Base-by-base conservation (phyloP, 805 yeast species). In the Debaryomyces maramus region DNA sequence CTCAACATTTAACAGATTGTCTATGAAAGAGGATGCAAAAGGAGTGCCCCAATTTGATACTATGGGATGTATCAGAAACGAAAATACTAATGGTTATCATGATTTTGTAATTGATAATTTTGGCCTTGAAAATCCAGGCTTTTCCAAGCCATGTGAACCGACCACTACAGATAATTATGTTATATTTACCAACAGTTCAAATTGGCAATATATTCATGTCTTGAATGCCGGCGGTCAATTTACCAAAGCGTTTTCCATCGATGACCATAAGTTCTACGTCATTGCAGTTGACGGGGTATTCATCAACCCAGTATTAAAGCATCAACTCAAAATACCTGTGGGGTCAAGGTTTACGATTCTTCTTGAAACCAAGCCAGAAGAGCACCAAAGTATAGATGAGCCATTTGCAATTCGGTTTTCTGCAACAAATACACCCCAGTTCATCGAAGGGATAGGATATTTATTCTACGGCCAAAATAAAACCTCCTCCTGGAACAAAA, bases 171-270 rank as follows among this genome's bases (percentile, higher is more conserved):
- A 47, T 1, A 34, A 48, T 22, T 54, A 49, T 39, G 44, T 48
- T n/a, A 43, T 52, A 26, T 53, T 44, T 18, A 56, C 63, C 10
- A 44, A 55, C 17, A 50, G 45, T 13, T 18, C 42, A 14, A 36
- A 32, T 2, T 63, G 61, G 59, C 52, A 55, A 27, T 59, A 56
- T 38, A 32, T 63, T 22, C 61, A 56, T 38, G 36, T 64, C 16
- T 44, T 63, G 20, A 64, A 64, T 36, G 47, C 59, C n/a, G 68
- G 70, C 3, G 66, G 66, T 9, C 62, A 58, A 40, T 60, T 55
- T 42, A 56, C 60, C 27, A 64, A 63, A 45, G 52, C 56, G 11
- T 55, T 64, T 36, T 55, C 60, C 9, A 56, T 64, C 17, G 70
- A 63, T 38, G 64, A 56, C 38, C 70, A 63, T 36, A 48, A 50